Evolutionary conservation across 129 eudicot species (phyloP).

Genomic region (Silybum marianum): DNA sequence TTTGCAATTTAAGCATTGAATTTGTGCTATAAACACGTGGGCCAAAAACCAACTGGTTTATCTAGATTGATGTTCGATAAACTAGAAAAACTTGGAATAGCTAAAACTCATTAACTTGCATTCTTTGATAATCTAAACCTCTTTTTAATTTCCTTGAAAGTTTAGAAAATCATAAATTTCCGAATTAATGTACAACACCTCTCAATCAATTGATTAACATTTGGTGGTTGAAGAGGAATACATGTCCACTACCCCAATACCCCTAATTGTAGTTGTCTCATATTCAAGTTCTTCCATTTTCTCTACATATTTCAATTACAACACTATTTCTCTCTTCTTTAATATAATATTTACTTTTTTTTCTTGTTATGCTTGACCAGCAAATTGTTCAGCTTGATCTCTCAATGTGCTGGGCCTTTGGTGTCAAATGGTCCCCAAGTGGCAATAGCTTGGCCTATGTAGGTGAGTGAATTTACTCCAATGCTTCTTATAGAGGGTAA

Average conservation of each 20-base stretch:
- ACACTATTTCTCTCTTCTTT: not conserved
- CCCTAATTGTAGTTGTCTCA: not conserved
- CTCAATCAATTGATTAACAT: not conserved
- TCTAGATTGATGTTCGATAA: too few species aligned
- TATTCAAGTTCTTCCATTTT: not conserved
- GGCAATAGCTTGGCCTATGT: conserved; percentile 92
- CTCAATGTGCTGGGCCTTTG: conserved; percentile 92
- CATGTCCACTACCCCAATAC: not conserved
- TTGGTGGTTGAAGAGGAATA: not conserved
- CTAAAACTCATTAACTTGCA: not conserved
- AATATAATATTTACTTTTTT: not conserved
- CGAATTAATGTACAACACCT: not conserved
- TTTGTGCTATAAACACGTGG: conserved; percentile 6
- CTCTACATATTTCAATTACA: not conserved
- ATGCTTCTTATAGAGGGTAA: conserved; percentile 16
- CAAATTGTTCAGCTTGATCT: conserved; percentile 98
- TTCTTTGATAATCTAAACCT: not conserved
- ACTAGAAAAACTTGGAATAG: too few species aligned
- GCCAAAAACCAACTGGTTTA: conserved; percentile 1
- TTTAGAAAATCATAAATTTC: not conserved
- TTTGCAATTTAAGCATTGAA: not conserved
- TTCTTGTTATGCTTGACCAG: conserved; percentile 46
- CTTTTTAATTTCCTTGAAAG: not conserved
- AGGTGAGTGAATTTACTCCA: conserved; percentile 58
- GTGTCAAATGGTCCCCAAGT: conserved; percentile 95